These are phyloP conservation scores for Myrica gale DNA, from an alignment of 306 rosid species.

Conservation along the genomic window DNA sequence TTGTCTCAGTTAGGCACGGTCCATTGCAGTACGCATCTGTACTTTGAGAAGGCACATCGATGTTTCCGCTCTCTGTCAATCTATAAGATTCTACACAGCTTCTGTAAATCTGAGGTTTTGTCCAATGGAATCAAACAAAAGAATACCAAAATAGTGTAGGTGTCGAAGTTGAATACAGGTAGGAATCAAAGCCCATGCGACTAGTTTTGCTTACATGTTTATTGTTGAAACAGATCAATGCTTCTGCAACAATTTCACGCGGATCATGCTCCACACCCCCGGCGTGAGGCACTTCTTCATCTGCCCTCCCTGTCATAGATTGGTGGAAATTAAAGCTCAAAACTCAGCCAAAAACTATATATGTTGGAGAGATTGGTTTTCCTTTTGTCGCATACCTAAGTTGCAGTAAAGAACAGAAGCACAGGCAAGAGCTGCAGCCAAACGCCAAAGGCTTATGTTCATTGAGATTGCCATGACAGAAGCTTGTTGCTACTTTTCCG, in stretches of 20 bases:
- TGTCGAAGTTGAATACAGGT: too few relatives aligned
- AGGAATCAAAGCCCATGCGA: neutral
- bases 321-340: neutral
- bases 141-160: neutral
- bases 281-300: conserved; percentile 31
- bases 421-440: conserved; percentile 36
- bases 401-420: conserved; percentile 31
- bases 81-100: conserved; percentile 73
- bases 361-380: neutral
- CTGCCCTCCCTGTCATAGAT: conserved; percentile 45
- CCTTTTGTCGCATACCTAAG: conserved; percentile 39
- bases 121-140: conserved; percentile 1
- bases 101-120: conserved; percentile 50
- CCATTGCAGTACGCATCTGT: conserved; percentile 63
- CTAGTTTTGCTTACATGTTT: conserved; percentile 47
- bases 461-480: conserved; percentile 44
- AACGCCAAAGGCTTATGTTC: conserved; percentile 30
- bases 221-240: conserved; percentile 77
- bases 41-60: conserved; percentile 51
- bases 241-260: conserved; percentile 59
- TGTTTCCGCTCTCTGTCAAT: conserved; percentile 52
- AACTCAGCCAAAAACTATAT: neutral
- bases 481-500: conserved; percentile 20
- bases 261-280: conserved; percentile 41
- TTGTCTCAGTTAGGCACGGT: conserved; percentile 70